Evolutionary conservation across 2,329 filamentous ascomycete species (phyloP), one percentile per base, ranked within the genome.

Genomic region (Coniochaeta ligniaria): DNA sequence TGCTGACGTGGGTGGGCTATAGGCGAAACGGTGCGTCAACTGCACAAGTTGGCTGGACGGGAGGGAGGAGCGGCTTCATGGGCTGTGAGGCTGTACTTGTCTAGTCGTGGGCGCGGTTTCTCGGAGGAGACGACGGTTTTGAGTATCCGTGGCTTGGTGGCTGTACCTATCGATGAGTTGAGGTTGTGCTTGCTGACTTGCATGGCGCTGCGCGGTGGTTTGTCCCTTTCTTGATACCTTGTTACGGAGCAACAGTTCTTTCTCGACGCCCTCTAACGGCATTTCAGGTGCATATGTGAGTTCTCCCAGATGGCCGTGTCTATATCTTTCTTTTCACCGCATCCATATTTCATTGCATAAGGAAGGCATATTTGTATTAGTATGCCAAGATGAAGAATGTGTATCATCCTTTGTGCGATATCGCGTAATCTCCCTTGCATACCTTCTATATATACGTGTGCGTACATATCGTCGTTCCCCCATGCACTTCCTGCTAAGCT

Each of bases 31-130:
- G 11, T 82, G 80, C 63, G 66, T 80, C 52, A 77, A 80, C 61
- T 82, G 79, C 65, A 80, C 77, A 12, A 81, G 78, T 65, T 82
- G 80, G 79, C 74, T 78, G 20, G 80, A 82, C 62, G 80, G 80
- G 1, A 71, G 80, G 59, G 80, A 82, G 63, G 79, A 81, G 26
- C 62, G 63, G 14, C 33, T 35, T n/a, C 24, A 52, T 59, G n/a
- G 38, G 35, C 28, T 56, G 31, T 57, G 54, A 57, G 9, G 47
- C 22, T 6, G 26, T 28, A 5, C 22, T 52, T 31, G 24, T 11
- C 17, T 52, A 2, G 24, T 31, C 12, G 11, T 52, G 6, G 14
- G 58, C 43, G n/a, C 45, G 41, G 17, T 45, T 24, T 9, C 38
- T 5, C 4, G 36, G 52, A 43, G 28, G 12, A 14, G 26, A 35